These are phyloP conservation scores for Apiospora pterosperma DNA, from an alignment of 2,329 filamentous ascomycete genomes.

Conservation along the genomic window DNA sequence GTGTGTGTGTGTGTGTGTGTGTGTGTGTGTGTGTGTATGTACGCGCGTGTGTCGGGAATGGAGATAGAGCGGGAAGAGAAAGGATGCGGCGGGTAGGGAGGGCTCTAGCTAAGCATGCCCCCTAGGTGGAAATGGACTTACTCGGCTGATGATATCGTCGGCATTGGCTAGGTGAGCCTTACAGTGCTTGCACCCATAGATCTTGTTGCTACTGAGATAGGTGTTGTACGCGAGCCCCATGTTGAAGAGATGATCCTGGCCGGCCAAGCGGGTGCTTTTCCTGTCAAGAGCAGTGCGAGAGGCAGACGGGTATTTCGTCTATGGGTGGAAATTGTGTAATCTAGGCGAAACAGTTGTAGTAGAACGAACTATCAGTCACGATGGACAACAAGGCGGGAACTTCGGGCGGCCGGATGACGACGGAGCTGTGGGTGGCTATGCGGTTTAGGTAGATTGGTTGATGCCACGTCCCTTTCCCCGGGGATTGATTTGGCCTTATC, in stretches of 20 bases:
- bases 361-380: neutral
- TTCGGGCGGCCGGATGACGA: neutral
- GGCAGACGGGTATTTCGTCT: neutral
- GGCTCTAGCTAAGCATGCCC: neutral
- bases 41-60: no score
- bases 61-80: neutral
- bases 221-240: constrained; percentile 94
- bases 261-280: neutral
- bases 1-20: neutral
- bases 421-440: neutral
- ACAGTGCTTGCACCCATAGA: constrained; percentile 92
- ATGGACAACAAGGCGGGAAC: neutral
- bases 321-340: neutral
- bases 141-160: constrained; percentile 91
- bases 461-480: neutral
- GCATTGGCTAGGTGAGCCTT: constrained; percentile 94
- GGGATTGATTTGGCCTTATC: neutral
- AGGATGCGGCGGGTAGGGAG: constrained; percentile 7
- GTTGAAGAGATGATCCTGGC: constrained; percentile 14
- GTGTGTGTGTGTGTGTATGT: neutral
- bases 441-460: neutral
- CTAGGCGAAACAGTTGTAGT: neutral
- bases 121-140: constrained; percentile 41
- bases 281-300: constrained; percentile 1
- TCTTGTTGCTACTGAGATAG: constrained; percentile 81